Base-by-base conservation (phyloP, 2,329 filamentous ascomycete species). In the Calonectria leucothoes region DNA sequence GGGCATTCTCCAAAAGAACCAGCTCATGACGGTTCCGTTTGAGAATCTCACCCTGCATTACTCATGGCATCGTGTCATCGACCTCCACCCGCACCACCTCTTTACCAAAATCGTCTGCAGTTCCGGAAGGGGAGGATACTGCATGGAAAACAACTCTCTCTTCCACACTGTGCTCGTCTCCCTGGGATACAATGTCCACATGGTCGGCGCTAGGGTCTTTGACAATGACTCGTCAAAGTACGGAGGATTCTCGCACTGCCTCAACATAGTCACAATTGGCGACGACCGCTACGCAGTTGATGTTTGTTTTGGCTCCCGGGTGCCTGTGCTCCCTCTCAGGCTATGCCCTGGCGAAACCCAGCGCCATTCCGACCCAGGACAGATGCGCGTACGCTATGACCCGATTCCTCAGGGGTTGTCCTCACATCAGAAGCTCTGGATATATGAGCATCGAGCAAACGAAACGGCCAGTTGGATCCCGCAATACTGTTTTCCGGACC, bases 271-370 rank as follows among this genome's bases (percentile, higher is more conserved):
- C 52, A 88, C 84, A 20, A 85, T 94, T 20, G 82, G 84, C 11
- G 81, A 82, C 29, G 83, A 84, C 48, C 82, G 84, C 48, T 89
- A 88, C 80, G 82, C 88, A 74, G 85, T 90, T 42, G 92, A 93
- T 78, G 89, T 93, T 15, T 91, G 89, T 27, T 93, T 92, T 77
- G 91, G 91, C n/a, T 87, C 86, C 61, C 86, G 89, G 74, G 79
- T 77, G 14, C 69, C 84, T 4, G 74, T 78, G 20, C 67, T 75
- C 0, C 85, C 85, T 4, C 59, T 86, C 0, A 83, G 79, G 0
- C 75, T 86, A 1, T 75, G 78, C 2, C 15, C 66, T 3, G 66
- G 45, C 12, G 79, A 82, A 52, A 69, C 76, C 12, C 86, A 87
- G 31, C 52, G 31, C 7, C 52, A 59, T 59, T 91, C 7, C 82